Conservation (phyloP, 352 stramenopile species). For the Pythium brachiatum region DNA sequence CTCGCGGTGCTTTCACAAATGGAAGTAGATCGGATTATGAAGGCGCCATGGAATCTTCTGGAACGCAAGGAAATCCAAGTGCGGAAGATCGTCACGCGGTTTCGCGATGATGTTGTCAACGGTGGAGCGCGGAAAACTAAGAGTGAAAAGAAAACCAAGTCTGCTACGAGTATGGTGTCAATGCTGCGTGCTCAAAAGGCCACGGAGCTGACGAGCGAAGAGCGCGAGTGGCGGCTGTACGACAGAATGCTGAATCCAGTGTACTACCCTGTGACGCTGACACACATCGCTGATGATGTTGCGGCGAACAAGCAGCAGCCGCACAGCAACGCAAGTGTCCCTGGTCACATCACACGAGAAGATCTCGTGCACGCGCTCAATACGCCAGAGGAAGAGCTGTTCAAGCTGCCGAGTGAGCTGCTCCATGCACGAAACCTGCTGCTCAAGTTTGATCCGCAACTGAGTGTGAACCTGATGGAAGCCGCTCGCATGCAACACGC, state of each 20-base stretch:
- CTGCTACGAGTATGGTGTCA: constrained; percentile 33
- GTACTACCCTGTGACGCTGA: constrained; percentile 60
- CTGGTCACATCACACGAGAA: constrained; percentile 47
- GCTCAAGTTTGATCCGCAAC: constrained; percentile 60
- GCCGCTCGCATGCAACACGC: constrained; percentile 38
- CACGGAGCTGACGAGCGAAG: constrained; percentile 52
- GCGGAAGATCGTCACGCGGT: constrained; percentile 68
- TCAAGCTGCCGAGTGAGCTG: constrained; percentile 56
- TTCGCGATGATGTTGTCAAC: constrained; percentile 45
- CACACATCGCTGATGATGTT: constrained; percentile 32
- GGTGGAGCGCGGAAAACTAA: background rate
- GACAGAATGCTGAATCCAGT: constrained; percentile 71
- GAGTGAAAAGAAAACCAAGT: constrained; percentile 16
- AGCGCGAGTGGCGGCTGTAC: constrained; percentile 67
- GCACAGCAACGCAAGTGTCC: constrained; percentile 18
- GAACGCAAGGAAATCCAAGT: constrained; percentile 72
- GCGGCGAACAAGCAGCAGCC: background rate
- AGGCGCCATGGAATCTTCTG: constrained; percentile 69
- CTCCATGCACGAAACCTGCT: constrained; percentile 59
- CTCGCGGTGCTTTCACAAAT: constrained; percentile 55
- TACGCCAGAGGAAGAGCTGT: constrained; percentile 70
- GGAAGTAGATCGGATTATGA: constrained; percentile 70
- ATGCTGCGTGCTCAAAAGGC: constrained; percentile 50
- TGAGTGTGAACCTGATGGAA: constrained; percentile 50
- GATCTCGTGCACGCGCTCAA: constrained; percentile 59